Percentiles rank a stretch among this genome's conserved stretches.
Evolutionary conservation across 2,329 filamentous ascomycete species (phyloP).

Genomic region (Orbilia ellipsospora): DNA sequence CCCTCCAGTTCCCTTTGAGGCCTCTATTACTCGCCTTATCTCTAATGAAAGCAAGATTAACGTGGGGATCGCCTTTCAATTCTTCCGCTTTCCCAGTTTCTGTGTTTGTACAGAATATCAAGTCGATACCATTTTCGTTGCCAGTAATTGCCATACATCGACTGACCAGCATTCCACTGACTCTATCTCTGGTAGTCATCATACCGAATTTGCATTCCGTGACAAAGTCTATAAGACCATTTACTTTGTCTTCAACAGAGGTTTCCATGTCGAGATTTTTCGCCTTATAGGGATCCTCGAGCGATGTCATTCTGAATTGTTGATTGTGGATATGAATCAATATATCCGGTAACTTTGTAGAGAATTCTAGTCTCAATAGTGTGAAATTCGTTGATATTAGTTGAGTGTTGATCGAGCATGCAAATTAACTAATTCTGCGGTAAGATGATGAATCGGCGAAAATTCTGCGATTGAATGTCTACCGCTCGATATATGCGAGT

Average conservation of each 20-base stretch:
- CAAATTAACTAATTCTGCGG: too few species aligned
- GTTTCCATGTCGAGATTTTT: slow-evolving; percentile 56
- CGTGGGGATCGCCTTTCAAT: slow-evolving; percentile 75
- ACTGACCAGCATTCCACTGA: slow-evolving; percentile 76
- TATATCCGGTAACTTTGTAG: too few species aligned
- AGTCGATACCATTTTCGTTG: slow-evolving; percentile 77
- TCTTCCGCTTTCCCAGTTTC: slow-evolving; percentile 89
- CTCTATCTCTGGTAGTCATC: slow-evolving; percentile 80
- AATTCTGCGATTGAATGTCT: too few species aligned
- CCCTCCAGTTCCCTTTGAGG: too few species aligned
- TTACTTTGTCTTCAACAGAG: slow-evolving; percentile 69
- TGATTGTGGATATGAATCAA: too few species aligned
- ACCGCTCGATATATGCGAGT: too few species aligned
- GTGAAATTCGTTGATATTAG: too few species aligned
- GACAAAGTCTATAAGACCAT: slow-evolving; percentile 78
- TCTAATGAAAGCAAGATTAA: slow-evolving; percentile 86
- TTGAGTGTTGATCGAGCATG: too few species aligned
- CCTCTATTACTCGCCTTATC: slow-evolving; percentile 12
- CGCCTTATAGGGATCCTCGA: slow-evolving; percentile 56
- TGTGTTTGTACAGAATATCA: slow-evolving; percentile 92
- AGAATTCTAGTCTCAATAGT: too few species aligned
- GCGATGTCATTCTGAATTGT: background rate
- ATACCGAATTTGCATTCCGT: slow-evolving; percentile 82
- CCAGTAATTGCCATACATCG: slow-evolving; percentile 83
- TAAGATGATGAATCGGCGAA: too few species aligned